A percentile compares a stretch with the other conserved stretches of the same genome.
Evolutionary conservation across 345 rosid genomes (phyloP).

Genomic region (Lagerstroemia speciosa): DNA sequence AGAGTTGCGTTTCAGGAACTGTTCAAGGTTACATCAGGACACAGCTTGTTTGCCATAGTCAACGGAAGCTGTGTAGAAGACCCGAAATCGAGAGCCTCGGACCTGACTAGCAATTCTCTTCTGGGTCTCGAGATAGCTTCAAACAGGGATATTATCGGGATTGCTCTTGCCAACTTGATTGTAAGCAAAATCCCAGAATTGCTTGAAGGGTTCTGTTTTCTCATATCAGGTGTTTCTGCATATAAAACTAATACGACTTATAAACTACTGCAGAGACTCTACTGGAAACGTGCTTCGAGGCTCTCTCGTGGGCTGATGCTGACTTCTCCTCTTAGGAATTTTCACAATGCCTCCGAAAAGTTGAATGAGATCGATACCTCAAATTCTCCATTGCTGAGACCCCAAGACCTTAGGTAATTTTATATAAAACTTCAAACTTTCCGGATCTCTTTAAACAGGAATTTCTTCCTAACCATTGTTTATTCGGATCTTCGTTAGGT

Average conservation of each 20-base stretch:
- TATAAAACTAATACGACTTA: neutral
- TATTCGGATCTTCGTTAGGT: slow-evolving; percentile 25
- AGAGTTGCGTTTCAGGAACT: slow-evolving; percentile 40
- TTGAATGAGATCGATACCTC: slow-evolving; percentile 15
- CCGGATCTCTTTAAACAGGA: neutral
- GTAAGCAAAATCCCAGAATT: slow-evolving; percentile 29
- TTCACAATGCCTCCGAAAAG: slow-evolving; percentile 26
- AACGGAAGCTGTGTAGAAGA: slow-evolving; percentile 89
- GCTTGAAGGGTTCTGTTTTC: neutral
- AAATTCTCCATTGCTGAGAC: slow-evolving; percentile 45
- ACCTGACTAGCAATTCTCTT: slow-evolving; percentile 73
- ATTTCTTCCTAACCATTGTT: neutral
- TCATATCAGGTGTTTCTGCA: neutral
- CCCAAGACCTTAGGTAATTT: slow-evolving; percentile 67
- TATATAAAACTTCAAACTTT: neutral
- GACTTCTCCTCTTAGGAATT: slow-evolving; percentile 77
- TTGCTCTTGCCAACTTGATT: slow-evolving; percentile 89
- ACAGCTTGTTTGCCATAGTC: slow-evolving; percentile 73
- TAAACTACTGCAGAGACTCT: slow-evolving; percentile 57
- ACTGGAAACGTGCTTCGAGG: slow-evolving; percentile 89
- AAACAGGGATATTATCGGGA: slow-evolving; percentile 78
- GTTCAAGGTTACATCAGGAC: slow-evolving; percentile 65
- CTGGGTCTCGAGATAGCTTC: slow-evolving; percentile 73
- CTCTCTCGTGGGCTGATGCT: slow-evolving; percentile 72
- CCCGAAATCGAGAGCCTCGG: slow-evolving; percentile 83